Conservation (phyloP, 305 asterid species). For the Solanum hybrid region DNA sequence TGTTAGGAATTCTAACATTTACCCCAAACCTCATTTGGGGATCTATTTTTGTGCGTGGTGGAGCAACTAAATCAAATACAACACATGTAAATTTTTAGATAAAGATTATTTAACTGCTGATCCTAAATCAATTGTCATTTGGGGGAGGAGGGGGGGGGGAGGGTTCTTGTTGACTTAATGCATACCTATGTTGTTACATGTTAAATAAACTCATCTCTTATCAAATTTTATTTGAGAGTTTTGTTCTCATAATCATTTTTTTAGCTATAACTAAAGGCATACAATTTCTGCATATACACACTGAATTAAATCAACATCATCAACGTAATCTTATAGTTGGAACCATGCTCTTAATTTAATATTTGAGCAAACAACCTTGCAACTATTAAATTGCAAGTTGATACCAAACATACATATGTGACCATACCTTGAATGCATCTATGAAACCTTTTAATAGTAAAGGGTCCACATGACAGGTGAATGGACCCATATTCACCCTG, state of each 20-base stretch:
- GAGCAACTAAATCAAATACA: not conserved
- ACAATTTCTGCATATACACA: not conserved
- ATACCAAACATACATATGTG: not conserved
- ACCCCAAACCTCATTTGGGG: not conserved
- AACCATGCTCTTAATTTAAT: not conserved
- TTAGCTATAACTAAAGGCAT: not conserved
- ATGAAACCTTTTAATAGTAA: not conserved
- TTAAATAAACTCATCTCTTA: not conserved
- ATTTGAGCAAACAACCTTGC: not conserved
- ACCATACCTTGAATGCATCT: not conserved
- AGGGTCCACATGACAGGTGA: not conserved
- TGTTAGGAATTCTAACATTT: not conserved
- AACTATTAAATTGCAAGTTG: not conserved
- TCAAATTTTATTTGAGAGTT: not conserved
- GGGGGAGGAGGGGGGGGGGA: not conserved
- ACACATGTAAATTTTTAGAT: not conserved
- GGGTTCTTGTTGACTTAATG: not conserved
- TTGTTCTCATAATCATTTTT: not conserved
- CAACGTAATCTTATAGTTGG: not conserved
- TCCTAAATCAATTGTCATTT: not conserved
- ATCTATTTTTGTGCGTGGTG: not conserved
- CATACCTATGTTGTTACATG: not conserved
- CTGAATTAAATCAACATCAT: not conserved
- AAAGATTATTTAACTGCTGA: no score
- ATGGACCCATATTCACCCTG: not conserved